A percentile compares a stretch with the other conserved stretches of the same genome.
These are phyloP conservation scores for Areca catechu DNA, from an alignment of 176 grass and related monocot genomes.

Conservation along the genomic window DNA sequence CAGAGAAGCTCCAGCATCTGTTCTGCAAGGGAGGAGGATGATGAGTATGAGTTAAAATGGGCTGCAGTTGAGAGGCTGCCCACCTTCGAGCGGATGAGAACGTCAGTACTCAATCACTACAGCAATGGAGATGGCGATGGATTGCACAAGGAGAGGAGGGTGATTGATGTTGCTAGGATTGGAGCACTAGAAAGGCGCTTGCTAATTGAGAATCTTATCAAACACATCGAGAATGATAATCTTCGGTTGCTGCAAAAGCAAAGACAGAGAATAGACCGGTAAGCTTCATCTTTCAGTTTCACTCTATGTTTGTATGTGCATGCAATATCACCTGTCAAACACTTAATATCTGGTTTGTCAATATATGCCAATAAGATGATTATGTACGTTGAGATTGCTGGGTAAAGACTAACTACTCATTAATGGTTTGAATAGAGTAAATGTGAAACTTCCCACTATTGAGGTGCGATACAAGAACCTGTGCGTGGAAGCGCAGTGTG, in stretches of 20 bases:
- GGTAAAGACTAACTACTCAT: neutral
- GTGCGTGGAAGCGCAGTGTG: conserved; percentile 34
- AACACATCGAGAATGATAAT: conserved; percentile 47
- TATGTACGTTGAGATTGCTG: neutral
- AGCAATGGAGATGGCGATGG: neutral
- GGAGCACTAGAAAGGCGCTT: conserved; percentile 29
- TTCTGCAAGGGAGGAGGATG: neutral
- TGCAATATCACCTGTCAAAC: neutral
- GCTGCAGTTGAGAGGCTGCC: conserved; percentile 57
- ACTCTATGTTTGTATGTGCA: neutral
- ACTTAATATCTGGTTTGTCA: neutral
- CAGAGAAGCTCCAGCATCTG: conserved; percentile 14
- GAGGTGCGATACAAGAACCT: conserved; percentile 46
- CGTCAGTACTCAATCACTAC: conserved; percentile 20
- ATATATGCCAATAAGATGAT: neutral
- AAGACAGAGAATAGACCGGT: conserved; percentile 55
- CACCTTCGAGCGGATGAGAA: conserved; percentile 32
- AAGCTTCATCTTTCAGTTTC: neutral
- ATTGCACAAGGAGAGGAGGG: neutral
- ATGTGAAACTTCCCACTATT: conserved; percentile 43
- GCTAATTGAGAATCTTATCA: conserved; percentile 50
- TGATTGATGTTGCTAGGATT: conserved; percentile 39
- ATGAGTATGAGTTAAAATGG: conserved; percentile 53
- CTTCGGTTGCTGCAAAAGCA: conserved; percentile 55
- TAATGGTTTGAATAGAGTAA: conserved; percentile 24